A percentile compares a stretch with the other conserved stretches of the same genome.
phyloP scores from a whole-genome alignment of 2,329 filamentous ascomycete species.

The Lecanosticta acicola region DNA sequence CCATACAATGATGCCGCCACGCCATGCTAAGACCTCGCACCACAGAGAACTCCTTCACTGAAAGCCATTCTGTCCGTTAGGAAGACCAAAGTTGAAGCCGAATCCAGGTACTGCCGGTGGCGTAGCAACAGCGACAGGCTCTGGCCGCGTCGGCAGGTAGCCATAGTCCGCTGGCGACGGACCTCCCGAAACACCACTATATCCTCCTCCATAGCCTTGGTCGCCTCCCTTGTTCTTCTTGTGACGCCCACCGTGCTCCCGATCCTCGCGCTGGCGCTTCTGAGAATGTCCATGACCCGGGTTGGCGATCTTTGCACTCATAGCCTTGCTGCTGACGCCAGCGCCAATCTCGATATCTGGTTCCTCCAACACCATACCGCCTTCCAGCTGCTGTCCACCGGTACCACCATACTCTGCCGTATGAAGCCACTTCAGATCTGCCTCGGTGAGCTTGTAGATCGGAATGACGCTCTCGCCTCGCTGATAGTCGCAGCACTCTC shows the following conservation, averaged over 20 bases:
- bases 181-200: constrained; percentile 17
- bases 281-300: constrained; percentile 28
- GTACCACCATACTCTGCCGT: constrained; percentile 91
- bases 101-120: constrained; percentile 38
- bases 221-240: constrained; percentile 27
- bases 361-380: constrained; percentile 87
- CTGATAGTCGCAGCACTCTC: constrained; percentile 94
- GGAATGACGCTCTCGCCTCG: constrained; percentile 91
- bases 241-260: constrained; percentile 25
- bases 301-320: constrained; percentile 34
- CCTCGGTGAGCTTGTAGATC: constrained; percentile 86
- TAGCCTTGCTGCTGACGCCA: constrained; percentile 82
- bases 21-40: neutral
- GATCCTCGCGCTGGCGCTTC: constrained; percentile 23
- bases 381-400: constrained; percentile 72
- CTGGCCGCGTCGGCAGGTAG: constrained; percentile 29
- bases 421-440: constrained; percentile 94
- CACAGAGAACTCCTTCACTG: constrained; percentile 2
- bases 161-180: constrained; percentile 21
- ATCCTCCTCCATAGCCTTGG: constrained; percentile 20
- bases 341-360: constrained; percentile 98
- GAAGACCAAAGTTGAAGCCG: constrained; percentile 30
- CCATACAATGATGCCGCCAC: neutral
- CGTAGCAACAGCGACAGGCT: constrained; percentile 36
- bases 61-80: constrained; percentile 14